These are phyloP conservation scores for Artemisia annua DNA, from an alignment of 129 eudicot species.

Conservation along the genomic window DNA sequence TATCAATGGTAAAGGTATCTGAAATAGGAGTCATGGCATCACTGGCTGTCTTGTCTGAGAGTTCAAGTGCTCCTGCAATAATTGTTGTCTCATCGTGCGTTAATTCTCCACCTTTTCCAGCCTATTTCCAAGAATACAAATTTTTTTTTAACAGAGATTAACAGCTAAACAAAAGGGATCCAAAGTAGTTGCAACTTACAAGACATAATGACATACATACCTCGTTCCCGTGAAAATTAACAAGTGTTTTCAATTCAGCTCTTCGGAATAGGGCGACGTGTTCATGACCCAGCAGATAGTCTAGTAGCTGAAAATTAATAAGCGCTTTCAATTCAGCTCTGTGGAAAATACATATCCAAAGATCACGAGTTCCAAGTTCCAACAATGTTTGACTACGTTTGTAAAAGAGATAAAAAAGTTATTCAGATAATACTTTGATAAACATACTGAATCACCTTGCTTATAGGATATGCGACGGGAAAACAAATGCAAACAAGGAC, in stretches of 20 bases:
- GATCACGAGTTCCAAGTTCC: conserved; percentile 7
- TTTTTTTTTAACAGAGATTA: not conserved
- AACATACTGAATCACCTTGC: conserved; percentile 59
- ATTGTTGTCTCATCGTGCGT: conserved; percentile 98
- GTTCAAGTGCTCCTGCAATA: conserved; percentile 94
- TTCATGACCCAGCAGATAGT: conserved; percentile 68
- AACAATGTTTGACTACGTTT: not conserved
- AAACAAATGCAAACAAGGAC: conserved; percentile 85
- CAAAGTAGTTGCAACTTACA: not conserved
- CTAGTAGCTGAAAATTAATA: conserved; percentile 50
- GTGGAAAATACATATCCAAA: conserved; percentile 13
- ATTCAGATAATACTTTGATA: not conserved
- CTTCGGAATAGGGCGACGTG: conserved; percentile 85
- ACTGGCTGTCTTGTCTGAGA: conserved; percentile 84
- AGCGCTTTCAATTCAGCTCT: not conserved
- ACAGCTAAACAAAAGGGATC: not conserved
- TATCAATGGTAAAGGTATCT: conserved; percentile 76
- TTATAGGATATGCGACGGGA: conserved; percentile 94
- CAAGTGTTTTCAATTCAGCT: conserved; percentile 93
- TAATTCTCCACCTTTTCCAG: conserved; percentile 97
- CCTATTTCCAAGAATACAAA: conserved; percentile 41
- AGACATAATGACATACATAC: conserved; percentile 8
- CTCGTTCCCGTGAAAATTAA: conserved; percentile 41
- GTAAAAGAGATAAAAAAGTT: not conserved
- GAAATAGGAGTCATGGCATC: conserved; percentile 97